Evolutionary conservation across 1,284 basidiomycete species (phyloP), one percentile per base, ranked within the genome.

Genomic region (Ceratobasidium sp.): DNA sequence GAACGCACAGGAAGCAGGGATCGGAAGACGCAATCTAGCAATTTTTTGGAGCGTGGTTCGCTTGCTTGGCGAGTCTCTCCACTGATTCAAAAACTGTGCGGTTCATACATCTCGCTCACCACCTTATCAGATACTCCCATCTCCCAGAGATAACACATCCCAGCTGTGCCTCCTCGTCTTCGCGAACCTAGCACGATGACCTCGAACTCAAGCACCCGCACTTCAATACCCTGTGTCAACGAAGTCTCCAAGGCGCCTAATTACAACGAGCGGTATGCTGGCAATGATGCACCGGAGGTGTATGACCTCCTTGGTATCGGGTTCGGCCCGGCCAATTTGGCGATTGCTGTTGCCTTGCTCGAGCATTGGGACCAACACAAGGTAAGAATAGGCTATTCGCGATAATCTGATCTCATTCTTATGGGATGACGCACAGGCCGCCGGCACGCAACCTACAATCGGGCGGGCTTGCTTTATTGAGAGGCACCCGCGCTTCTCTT

Each of bases 381-480:
- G 48, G 61, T 65, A 65, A 39, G 45, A 2, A 21, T 30, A 45
- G 3, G 10, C 34, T 18, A 32, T 65, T 12, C 46, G 45, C 61
- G 32, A 65, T 65, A 45, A 52, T 46, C 46, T 34, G 30, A 34
- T 65, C 43, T 18, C 43, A 18, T 10, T 8, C 43, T 45, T 45
- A 45, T n/a, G 9, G 4, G 43, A 18, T 10, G 77, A 76, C 16
- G 4, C 41, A 30, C 26, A 65, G 62, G 62, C 46, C 34, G 62
- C 46, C 21, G 62, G 62, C 16, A 52, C 62, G 21, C 43, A 53
- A 30, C 62, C 62, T n/a, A 53, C 78, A 30, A 72, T 78, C 18
- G 79, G 80, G 71, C 83, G 82, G 41, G 79, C 81, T 18, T 80
- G 85, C 60, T 88, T 88, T 78, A 80, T 88, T 61, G 87, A 88